A percentile compares a stretch with the other conserved stretches of the same genome.
Evolutionary conservation across 1,284 basidiomycete genomes (phyloP).

Genomic region (Vanrija pseudolonga): DNA sequence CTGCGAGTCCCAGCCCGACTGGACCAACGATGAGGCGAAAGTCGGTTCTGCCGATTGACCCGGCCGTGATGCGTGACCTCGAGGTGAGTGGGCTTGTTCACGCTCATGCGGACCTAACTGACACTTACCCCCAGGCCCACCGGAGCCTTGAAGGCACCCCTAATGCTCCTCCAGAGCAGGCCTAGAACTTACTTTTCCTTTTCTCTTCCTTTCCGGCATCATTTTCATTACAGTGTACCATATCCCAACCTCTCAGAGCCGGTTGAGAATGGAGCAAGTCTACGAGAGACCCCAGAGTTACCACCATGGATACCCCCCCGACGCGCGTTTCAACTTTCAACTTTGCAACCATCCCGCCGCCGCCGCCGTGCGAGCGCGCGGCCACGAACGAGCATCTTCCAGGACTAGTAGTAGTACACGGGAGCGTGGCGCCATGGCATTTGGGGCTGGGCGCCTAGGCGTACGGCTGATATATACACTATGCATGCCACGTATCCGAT

Average conservation of each 20-base stretch:
- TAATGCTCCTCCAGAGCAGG: constrained; percentile 1
- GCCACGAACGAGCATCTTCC: background rate
- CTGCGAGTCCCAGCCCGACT: constrained; percentile 15
- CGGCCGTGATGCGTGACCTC: constrained; percentile 77
- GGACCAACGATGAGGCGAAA: constrained; percentile 33
- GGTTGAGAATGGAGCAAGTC: constrained; percentile 9
- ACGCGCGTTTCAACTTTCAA: background rate
- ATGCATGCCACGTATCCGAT: constrained; percentile 18
- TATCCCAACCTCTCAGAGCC: constrained; percentile 4
- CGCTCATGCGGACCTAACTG: background rate
- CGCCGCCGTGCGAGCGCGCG: background rate
- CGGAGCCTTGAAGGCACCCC: constrained; percentile 21
- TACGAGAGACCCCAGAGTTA: constrained; percentile 3
- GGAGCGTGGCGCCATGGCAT: no score
- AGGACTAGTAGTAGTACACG: background rate
- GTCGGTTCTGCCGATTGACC: constrained; percentile 63
- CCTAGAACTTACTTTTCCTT: background rate
- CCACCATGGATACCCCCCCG: constrained; percentile 9
- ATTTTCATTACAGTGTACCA: constrained; percentile 7
- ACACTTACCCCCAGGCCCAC: constrained; percentile 16
- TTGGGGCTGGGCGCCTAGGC: background rate
- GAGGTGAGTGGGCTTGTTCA: constrained; percentile 61
- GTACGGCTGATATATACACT: constrained; percentile 18
- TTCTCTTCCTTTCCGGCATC: constrained; percentile 2
- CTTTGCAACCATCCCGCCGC: background rate